A percentile compares a stretch with the other conserved stretches of the same genome.
These are phyloP conservation scores for Spatholobus suberectus DNA, from an alignment of 306 rosid genomes.

Conservation along the genomic window DNA sequence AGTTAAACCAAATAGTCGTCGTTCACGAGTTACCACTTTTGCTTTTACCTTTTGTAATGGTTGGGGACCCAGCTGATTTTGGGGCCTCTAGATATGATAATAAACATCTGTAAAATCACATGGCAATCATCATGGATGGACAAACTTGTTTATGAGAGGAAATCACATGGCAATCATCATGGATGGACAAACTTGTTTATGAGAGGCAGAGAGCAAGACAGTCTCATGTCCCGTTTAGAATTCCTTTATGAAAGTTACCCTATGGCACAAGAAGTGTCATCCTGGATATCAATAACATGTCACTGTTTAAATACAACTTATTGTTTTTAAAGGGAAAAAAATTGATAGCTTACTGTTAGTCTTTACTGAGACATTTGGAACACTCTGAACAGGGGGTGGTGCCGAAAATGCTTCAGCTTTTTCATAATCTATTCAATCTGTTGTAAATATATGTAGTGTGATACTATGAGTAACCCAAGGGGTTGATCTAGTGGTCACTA, in stretches of 20 bases:
- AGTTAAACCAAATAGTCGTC: conserved; percentile 11
- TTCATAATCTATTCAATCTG: too few species aligned
- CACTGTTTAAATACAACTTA: too few species aligned
- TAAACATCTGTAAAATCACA: background rate
- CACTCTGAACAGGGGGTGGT: too few species aligned
- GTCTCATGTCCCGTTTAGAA: background rate
- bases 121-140: conserved; percentile 26
- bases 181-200: background rate
- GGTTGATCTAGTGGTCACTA: too few species aligned
- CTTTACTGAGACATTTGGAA: too few species aligned
- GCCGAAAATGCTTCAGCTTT: too few species aligned
- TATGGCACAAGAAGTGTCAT: background rate
- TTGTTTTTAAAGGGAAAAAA: too few species aligned
- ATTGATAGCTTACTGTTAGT: too few species aligned
- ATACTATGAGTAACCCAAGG: too few species aligned
- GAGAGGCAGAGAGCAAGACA: background rate
- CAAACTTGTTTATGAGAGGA: background rate
- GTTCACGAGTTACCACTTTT: conserved; percentile 24
- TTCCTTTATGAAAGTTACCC: background rate
- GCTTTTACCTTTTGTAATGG: conserved; percentile 6
- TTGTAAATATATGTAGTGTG: too few species aligned
- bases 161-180: too few species aligned
- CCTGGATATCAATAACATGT: background rate
- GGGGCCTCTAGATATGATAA: background rate
- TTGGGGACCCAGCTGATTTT: background rate